Conservation (phyloP, 2,329 filamentous ascomycete genomes). For the Aschersonia sp. region DNA sequence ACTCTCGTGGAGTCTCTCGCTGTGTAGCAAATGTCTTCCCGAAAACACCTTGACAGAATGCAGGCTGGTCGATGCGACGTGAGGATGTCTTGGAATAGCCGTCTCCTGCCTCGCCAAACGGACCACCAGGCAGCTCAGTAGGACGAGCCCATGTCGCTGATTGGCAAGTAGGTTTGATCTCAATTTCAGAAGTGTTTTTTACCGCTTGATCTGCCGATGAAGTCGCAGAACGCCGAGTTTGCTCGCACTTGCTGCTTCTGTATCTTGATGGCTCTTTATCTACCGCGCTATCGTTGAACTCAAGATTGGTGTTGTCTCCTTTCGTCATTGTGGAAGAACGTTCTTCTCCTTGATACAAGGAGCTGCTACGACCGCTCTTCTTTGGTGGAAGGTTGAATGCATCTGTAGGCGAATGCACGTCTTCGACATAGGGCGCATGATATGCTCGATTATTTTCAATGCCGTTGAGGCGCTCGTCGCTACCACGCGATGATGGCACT, state of each 20-base stretch:
- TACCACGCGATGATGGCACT: conserved; percentile 4
- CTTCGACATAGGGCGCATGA: conserved; percentile 8
- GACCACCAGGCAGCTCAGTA: not conserved
- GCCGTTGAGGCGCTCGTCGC: not conserved
- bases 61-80: not conserved
- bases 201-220: not conserved
- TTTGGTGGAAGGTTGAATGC: not conserved
- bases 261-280: no score
- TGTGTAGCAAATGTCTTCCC: not conserved
- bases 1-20: not conserved
- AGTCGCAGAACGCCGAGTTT: not conserved
- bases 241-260: no score
- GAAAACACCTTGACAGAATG: conserved; percentile 1
- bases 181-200: not conserved
- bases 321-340: not conserved
- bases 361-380: not conserved
- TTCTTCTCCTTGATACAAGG: not conserved
- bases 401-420: not conserved
- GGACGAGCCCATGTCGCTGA: not conserved
- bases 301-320: no score
- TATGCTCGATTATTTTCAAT: conserved; percentile 1
- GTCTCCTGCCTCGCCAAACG: not conserved
- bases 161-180: not conserved
- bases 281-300: no score
- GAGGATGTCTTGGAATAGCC: not conserved